These are phyloP conservation scores for Oenanthe sinensis DNA, from an alignment of 129 eudicot genomes.

Conservation along the genomic window DNA sequence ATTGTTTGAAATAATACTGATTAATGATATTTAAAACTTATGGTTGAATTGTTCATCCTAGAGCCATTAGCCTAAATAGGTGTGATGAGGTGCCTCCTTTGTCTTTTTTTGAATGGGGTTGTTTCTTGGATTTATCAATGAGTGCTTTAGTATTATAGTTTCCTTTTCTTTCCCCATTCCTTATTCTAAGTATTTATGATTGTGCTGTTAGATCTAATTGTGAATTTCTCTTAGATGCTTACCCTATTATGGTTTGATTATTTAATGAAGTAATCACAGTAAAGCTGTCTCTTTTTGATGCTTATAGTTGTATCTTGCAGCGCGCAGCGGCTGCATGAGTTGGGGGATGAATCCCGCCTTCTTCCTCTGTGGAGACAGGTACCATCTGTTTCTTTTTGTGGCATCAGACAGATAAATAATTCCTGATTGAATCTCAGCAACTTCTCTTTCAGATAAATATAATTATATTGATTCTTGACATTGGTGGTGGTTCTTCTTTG, in stretches of 20 bases:
- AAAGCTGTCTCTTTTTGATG: neutral
- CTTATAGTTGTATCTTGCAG: constrained; percentile 32
- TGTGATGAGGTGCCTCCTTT: neutral
- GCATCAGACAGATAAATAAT: neutral
- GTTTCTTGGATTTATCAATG: neutral
- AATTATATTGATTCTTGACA: neutral
- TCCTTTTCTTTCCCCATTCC: neutral
- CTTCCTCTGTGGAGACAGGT: constrained; percentile 99
- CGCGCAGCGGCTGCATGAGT: constrained; percentile 69
- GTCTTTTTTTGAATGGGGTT: neutral
- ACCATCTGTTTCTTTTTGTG: neutral
- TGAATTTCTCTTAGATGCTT: neutral
- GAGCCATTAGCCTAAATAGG: neutral
- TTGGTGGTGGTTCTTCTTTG: neutral
- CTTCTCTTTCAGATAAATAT: neutral
- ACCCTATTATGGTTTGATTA: neutral
- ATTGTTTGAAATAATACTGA: neutral
- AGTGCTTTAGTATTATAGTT: neutral
- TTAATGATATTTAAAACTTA: neutral
- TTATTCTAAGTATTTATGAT: neutral
- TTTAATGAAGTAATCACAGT: neutral
- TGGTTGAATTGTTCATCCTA: neutral
- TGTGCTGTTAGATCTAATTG: neutral
- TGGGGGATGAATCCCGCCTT: constrained; percentile 85
- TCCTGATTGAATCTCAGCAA: neutral